Base-by-base conservation (phyloP, 164 flowering plant genomes). In the Magnolia officinalis region DNA sequence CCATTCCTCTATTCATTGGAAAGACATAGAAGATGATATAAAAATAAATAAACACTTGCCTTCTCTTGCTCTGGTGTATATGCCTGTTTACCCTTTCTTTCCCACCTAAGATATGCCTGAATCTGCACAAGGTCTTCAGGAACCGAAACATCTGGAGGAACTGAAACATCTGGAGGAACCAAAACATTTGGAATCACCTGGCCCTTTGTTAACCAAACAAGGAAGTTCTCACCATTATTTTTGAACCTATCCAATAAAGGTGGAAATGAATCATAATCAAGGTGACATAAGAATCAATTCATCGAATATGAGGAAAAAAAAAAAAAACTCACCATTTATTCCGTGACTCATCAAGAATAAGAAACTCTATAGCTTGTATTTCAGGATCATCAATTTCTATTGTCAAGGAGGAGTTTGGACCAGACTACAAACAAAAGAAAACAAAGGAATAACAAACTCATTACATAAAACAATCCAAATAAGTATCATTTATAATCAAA, bases 101-200 rank as follows among this genome's bases (percentile, higher is more conserved):
- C 99, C 98, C 98, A 92, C 82, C 98, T 90, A 76, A 96, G 75
- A 85, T 89, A 96, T 75, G 99, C 95, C 80, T 96, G 99, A 81
- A 91, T 68, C 77, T 96, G 98, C 58, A 96, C 99, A 77, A 96
- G 94, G 68, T 96, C 99, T 81, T 96, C 97, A 72, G 99, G 97
- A 82, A 96, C 89, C 59, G 91, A 82, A 80, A 82, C 75, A 75
- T 87, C 83, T 67, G 85, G 73, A 73, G 97, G 93, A 83, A 91
- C 88, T 63, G 89, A 80, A 79, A 82, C 74, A 74, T 85, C n/a
- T 67, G 85, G 73, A 73, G 97, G 93, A 83, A 91, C 88, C 66
- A 90, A 80, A 79, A 82, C 74, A 74, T 85, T 83, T 69, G 84
- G 70, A 71, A 59, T 77, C 66, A 61, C 13, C 61, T 80, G 81